A percentile compares a stretch with the other conserved stretches of the same genome.
Evolutionary conservation across 164 flowering plant genomes (phyloP).

Genomic region (Protea cynaroides): DNA sequence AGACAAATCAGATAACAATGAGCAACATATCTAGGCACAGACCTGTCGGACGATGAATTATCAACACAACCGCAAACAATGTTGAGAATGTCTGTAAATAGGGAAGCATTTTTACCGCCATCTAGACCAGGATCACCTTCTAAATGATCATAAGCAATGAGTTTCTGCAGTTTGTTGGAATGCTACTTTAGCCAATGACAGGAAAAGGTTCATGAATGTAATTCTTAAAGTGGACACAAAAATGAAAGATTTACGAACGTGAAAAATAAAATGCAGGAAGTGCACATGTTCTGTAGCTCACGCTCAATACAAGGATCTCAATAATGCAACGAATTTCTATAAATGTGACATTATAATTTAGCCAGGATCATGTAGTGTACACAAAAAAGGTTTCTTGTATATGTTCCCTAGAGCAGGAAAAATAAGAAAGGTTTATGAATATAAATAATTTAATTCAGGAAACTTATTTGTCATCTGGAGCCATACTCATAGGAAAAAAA

Average conservation of each 20-base stretch:
- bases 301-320: not conserved
- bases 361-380: too few relatives aligned
- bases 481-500: too few relatives aligned
- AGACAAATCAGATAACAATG: not conserved
- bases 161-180: conserved; percentile 56
- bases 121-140: conserved; percentile 99
- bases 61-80: conserved; percentile 87
- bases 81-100: conserved; percentile 76
- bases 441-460: too few relatives aligned
- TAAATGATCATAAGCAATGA: conserved; percentile 94
- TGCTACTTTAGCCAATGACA: conserved; percentile 2
- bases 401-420: too few relatives aligned
- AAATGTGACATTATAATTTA: not conserved
- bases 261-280: not conserved
- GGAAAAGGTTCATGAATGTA: not conserved
- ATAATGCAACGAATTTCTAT: not conserved
- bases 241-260: too few relatives aligned
- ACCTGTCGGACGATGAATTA: conserved; percentile 97
- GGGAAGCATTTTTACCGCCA: conserved; percentile 65
- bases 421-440: too few relatives aligned
- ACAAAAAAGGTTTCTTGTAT: too few relatives aligned
- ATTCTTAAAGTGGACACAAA: not conserved
- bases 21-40: conserved; percentile 12
- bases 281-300: not conserved
- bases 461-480: too few relatives aligned